These are phyloP conservation scores for Phialocephala subalpina DNA, from an alignment of 2,329 filamentous ascomycete genomes.

Conservation along the genomic window DNA sequence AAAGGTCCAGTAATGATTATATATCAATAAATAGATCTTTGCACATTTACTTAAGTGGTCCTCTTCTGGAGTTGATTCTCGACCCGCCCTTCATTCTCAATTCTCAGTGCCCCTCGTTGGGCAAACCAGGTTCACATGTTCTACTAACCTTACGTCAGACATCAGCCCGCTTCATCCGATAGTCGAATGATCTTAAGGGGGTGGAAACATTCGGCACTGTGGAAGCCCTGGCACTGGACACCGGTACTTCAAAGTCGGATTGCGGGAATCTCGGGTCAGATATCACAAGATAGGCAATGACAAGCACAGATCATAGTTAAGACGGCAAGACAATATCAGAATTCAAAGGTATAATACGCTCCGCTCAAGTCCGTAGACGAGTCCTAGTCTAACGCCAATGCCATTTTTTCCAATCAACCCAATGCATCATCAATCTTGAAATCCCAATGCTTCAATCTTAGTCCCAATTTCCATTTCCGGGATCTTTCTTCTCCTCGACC, in stretches of 20 bases:
- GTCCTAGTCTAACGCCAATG: slow-evolving; percentile 20
- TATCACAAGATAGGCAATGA: neutral
- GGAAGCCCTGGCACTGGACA: no score
- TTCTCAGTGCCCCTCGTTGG: no score
- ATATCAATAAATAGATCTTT: slow-evolving; percentile 9
- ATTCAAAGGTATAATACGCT: slow-evolving; percentile 2
- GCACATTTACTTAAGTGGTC: neutral
- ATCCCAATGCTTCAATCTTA: neutral
- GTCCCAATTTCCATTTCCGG: no score
- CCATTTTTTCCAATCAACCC: slow-evolving; percentile 14
- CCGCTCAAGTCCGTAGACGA: slow-evolving; percentile 36
- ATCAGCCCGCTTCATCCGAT: no score
- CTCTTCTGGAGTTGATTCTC: no score
- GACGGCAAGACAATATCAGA: neutral
- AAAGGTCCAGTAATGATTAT: slow-evolving; percentile 27
- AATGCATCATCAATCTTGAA: slow-evolving; percentile 2
- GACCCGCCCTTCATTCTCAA: no score
- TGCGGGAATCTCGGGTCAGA: neutral
- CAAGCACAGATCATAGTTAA: neutral
- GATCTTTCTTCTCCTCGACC: slow-evolving; percentile 36
- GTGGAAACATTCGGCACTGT: no score
- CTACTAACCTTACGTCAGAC: no score
- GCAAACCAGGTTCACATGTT: no score
- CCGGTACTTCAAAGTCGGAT: neutral
- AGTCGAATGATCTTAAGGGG: no score